Conservation (phyloP, 73 alveolate genomes). For the Paramecium octaurelia region DNA sequence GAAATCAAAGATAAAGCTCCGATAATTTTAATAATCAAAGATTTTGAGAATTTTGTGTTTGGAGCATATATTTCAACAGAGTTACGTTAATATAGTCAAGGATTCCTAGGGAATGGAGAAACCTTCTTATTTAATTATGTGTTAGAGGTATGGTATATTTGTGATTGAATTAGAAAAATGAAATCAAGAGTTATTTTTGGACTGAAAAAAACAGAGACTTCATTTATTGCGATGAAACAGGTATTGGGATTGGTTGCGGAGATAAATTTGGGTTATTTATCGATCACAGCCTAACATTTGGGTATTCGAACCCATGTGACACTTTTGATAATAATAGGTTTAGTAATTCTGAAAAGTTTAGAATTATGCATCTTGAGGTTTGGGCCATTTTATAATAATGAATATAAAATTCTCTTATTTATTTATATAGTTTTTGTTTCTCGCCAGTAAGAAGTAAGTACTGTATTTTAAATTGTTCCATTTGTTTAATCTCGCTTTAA, state of each 20-base stretch:
- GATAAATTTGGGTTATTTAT: conserved; percentile 47
- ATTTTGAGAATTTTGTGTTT: background rate
- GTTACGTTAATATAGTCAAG: background rate
- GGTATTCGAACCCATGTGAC: conserved; percentile 6
- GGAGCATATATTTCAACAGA: conserved; percentile 7
- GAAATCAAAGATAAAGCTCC: background rate
- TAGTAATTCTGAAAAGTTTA: background rate
- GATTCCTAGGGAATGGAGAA: conserved; percentile 31
- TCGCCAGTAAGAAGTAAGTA: background rate
- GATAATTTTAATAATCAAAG: background rate
- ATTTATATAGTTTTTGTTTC: background rate
- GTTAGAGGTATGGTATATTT: background rate
- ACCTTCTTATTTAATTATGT: background rate
- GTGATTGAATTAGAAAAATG: background rate
- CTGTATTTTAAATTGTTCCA: background rate
- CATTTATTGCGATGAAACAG: conserved; percentile 4
- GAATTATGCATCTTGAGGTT: background rate
- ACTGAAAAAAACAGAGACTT: conserved; percentile 21
- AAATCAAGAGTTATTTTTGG: background rate
- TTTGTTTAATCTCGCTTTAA: background rate
- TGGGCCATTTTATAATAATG: conserved; percentile 18
- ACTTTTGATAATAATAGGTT: conserved; percentile 42
- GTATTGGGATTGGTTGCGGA: conserved; percentile 27
- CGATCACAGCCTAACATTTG: background rate
- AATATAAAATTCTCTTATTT: background rate